Evolutionary conservation across 2,329 filamentous ascomycete genomes (phyloP), one percentile per base, ranked within the genome.

Genomic region (Nemania sp.): DNA sequence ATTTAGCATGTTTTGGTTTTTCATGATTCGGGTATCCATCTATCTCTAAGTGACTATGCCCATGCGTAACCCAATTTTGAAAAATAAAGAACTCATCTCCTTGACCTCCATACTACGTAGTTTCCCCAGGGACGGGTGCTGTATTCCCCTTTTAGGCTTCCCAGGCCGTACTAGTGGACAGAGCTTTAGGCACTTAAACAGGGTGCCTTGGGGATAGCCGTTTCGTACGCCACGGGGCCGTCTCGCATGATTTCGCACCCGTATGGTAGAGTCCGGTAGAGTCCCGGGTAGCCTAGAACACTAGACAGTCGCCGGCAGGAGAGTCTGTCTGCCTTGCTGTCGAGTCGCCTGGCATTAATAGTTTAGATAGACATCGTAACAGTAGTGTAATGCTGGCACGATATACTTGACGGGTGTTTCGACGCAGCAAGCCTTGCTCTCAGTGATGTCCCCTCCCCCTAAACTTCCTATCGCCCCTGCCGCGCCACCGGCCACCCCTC

Each of bases 381-480:
- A 18, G n/a, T 10, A n/a, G 45, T n/a, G 24, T 35, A 35, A 26
- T 3, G 10, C 5, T 26, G 29, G 27, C 2, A n/a, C 24, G 10
- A 11, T 6, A 20, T n/a, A 35, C 8, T 13, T 8, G 35, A 27
- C 22, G 22, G 10, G 11, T 11, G 27, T 18, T 41, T 54, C 18
- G 56, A 32, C 18, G 2, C 7, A 11, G 47, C 13, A 51, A 29
- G 41, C 32, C 7, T 10, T 3, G 13, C 8, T 24, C 13, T 60
- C 54, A 71, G 24, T 71, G 66, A 52, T 71, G 66, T 20, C 67
- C 69, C 13, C 69, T 64, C n/a, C 69, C 66, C 55, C 73, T 70
- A 65, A 77, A 75, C 67, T 79, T 73, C 67, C 81, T 20, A 80
- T 77, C 76, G 3, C 77, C 76, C 41, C 74, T 70, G 26, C 76